A percentile compares a stretch with the other conserved stretches of the same genome.
These are phyloP conservation scores for Diaporthe destruens DNA, from an alignment of 2,329 filamentous ascomycete species.

Conservation along the genomic window DNA sequence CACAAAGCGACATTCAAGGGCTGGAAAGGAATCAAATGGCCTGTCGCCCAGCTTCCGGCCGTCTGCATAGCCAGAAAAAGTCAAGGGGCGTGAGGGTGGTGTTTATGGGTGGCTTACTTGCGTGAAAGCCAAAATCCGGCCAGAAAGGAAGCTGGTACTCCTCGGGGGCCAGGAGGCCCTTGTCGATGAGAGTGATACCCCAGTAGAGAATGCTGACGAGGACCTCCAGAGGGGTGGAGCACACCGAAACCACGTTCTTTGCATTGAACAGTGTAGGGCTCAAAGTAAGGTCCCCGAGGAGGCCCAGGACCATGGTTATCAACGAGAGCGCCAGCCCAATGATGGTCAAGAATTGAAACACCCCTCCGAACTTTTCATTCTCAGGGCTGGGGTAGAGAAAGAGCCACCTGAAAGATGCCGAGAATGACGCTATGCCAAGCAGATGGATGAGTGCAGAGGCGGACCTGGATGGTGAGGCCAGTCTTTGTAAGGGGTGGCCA, in stretches of 20 bases:
- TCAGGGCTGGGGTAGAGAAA: conserved; percentile 63
- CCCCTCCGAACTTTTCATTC: conserved; percentile 72
- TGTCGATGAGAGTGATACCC: conserved; percentile 72
- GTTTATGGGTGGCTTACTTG: conserved; percentile 23
- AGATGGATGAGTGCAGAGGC: conserved; percentile 74
- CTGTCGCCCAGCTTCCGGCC: neutral
- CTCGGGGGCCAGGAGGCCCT: conserved; percentile 64
- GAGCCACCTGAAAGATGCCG: conserved; percentile 66
- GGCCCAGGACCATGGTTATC: conserved; percentile 70
- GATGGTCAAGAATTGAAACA: conserved; percentile 81
- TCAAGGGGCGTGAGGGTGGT: neutral
- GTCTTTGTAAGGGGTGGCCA: conserved; percentile 73
- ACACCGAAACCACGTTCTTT: conserved; percentile 77
- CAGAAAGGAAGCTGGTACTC: conserved; percentile 67
- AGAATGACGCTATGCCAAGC: conserved; percentile 65
- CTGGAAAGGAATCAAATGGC: neutral
- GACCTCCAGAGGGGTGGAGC: conserved; percentile 77
- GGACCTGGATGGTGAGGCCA: conserved; percentile 73
- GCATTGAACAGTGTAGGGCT: conserved; percentile 69
- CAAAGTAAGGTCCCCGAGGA: conserved; percentile 74
- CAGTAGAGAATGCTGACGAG: conserved; percentile 81
- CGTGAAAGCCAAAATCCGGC: conserved; percentile 74
- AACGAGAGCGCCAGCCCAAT: conserved; percentile 74
- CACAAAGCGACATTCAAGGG: neutral
- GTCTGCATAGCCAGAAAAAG: conserved; percentile 7